phyloP scores from a whole-genome alignment of 495 filamentous ascomycete genomes.

The Lepraria neglecta region DNA sequence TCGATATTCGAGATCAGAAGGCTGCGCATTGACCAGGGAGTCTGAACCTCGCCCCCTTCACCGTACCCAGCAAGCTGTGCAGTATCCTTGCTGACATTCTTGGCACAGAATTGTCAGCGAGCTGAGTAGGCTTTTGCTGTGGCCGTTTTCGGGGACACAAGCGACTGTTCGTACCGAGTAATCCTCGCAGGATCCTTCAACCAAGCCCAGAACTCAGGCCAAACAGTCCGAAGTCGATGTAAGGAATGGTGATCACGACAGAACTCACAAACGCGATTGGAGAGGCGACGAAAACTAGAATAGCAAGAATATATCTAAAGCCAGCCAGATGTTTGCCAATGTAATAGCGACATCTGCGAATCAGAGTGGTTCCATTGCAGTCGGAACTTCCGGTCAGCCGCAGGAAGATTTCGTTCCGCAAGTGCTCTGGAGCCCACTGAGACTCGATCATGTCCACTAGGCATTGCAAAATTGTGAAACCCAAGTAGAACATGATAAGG shows the following conservation, averaged over 20 bases:
- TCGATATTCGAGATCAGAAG: neutral
- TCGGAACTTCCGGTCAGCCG: neutral
- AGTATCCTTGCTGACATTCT: neutral
- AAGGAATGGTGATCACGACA: neutral
- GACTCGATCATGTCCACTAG: neutral
- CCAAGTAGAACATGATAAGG: neutral
- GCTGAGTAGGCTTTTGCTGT: neutral
- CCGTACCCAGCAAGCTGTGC: neutral
- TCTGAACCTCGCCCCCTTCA: neutral
- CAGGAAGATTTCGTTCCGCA: conserved; percentile 4
- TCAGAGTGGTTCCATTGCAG: neutral
- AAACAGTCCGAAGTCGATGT: too few species aligned
- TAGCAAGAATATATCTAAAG: neutral
- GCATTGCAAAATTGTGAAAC: neutral
- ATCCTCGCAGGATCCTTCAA: neutral
- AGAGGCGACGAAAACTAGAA: neutral
- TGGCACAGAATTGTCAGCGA: neutral
- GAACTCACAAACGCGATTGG: conserved; percentile 5
- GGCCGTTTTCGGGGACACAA: neutral
- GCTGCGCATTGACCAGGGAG: neutral
- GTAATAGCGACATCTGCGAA: neutral
- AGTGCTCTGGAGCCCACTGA: neutral
- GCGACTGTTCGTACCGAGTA: neutral
- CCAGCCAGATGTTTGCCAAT: neutral
- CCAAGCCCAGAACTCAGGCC: too few species aligned